These are phyloP conservation scores for Wickerhamiella brachini DNA, from an alignment of 805 yeast species.

Conservation along the genomic window DNA sequence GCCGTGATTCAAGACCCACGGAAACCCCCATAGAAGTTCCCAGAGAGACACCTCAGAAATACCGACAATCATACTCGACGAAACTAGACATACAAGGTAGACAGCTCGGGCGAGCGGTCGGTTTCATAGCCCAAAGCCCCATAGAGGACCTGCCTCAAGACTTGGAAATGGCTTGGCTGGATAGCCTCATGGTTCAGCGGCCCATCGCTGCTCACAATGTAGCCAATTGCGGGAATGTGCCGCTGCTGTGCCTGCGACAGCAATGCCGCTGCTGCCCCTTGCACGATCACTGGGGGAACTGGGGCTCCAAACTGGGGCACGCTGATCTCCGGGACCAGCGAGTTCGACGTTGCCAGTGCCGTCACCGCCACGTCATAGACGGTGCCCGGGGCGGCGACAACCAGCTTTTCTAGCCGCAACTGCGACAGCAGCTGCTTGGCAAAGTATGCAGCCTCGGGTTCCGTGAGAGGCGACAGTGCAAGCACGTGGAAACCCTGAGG, in stretches of 20 bases:
- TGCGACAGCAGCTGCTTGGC: slow-evolving; percentile 7
- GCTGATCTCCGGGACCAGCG: not conserved
- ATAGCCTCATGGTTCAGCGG: slow-evolving; percentile 21
- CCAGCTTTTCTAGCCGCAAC: not conserved
- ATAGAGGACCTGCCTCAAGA: slow-evolving; percentile 5
- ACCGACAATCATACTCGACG: no score
- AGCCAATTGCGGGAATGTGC: slow-evolving; percentile 15
- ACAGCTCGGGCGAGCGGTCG: slow-evolving; percentile 2
- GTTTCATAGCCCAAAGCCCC: slow-evolving; percentile 2
- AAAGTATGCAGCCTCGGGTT: slow-evolving; percentile 9
- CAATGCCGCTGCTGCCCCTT: slow-evolving; percentile 23
- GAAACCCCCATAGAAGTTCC: no score
- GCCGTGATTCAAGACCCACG: no score
- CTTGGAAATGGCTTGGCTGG: slow-evolving; percentile 6
- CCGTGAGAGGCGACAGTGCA: slow-evolving; percentile 9
- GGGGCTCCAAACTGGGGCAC: slow-evolving; percentile 11
- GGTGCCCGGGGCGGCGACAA: slow-evolving; percentile 14
- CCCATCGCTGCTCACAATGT: slow-evolving; percentile 23
- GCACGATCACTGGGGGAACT: slow-evolving; percentile 20
- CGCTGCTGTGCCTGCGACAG: slow-evolving; percentile 17
- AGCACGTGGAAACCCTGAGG: slow-evolving; percentile 3
- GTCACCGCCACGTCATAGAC: slow-evolving; percentile 9
- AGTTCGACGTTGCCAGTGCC: not conserved
- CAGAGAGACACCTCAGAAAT: not conserved
- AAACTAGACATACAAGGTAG: slow-evolving; percentile 13